Evolutionary conservation across 2,329 filamentous ascomycete species (phyloP), one percentile per base, ranked within the genome.

Genomic region (Nigrospora osmanthi): DNA sequence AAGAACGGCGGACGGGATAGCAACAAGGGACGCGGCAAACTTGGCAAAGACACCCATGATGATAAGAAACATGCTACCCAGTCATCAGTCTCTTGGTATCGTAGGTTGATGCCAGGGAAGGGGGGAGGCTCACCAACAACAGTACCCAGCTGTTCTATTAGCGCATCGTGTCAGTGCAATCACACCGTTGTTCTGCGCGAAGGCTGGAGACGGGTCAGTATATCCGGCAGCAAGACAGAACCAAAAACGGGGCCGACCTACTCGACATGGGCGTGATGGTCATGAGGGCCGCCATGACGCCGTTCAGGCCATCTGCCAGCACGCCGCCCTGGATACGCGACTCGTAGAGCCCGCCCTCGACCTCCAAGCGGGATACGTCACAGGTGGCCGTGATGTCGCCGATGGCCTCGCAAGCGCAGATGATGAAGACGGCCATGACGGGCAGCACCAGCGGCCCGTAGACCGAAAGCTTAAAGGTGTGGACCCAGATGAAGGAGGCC

Each of bases 161-260:
- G 87, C 87, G 60, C 87, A 91, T 14, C 86, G 77, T 0, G 87
- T 93, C 38, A 93, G 71, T 0, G 87, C 84, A 49, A 93, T 90
- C 42, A 91, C 85, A 33, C 87, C 87, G 60, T 91, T 90, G 68
- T 91, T 91, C 62, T 90, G 86, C 0, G 87, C 87, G 54, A 90
- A 90, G 1, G 82, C 34, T 35, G 13, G 7, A 2, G 6, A 11
- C 13, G 6, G 34, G 14, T 16, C 11, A 35, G 13, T 35, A 16
- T 17, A 16, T 42, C 4, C 10, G 31, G 11, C 13, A 6, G 23
- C 31, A 10, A 5, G 15, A 23, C 32, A 23, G 17, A 17, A 14
- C 16, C 15, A n/a, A 14, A 11, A 11, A 40, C 15, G 30, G n/a
- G n/a, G 32, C 6, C 16, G 13, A 35, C 40, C n/a, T 34, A 42